Base-by-base conservation (phyloP, 768 basidiomycete species). In the Russula compacta region DNA sequence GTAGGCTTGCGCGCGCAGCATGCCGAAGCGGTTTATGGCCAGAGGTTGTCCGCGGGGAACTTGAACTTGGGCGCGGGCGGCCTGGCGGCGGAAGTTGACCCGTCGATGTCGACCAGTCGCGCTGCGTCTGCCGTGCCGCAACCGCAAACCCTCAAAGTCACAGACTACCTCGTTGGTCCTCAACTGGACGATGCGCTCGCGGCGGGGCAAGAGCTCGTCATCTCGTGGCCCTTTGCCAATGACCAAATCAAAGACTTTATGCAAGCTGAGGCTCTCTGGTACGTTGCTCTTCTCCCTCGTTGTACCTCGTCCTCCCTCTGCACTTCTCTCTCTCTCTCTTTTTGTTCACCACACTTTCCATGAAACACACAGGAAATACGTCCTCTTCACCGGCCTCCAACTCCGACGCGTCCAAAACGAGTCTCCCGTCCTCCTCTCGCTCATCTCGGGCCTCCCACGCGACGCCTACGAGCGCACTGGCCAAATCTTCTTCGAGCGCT, bases 251-350 rank as follows among this genome's bases (percentile, higher is more conserved):
- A 74, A 15, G 87, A 95, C 69, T 95, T 86, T 84, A 79, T 76
- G 19, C 91, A 92, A 65, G 88, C 90, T 17, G 93, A 95, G 71
- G 94, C 92, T 0, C 77, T 97, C 54, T 92, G 92, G 93, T 93
- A 70, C 74, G 58, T 43, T 14, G 17, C 9, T 12, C 8, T 24
- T 21, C 19, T 24, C 9, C 14, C 33, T 5, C 15, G 7, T 17
- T 15, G 7, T n/a, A n/a, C 11, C 17, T 12, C 21, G 7, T 39
- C 6, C 36, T 15, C 17, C 29, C 4, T 2, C 19, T 6, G 36
- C n/a, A 3, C 14, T 7, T n/a, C 0, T 7, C 29, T 10, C 21
- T 11, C 17, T n/a, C 17, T 14, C 11, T 14, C 29, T 35, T 12
- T 17, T 42, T 36, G 17, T 21, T 4, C n/a, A 21, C 7, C 33